These are phyloP conservation scores for Sicyos edulis DNA, from an alignment of 306 rosid genomes.

Conservation along the genomic window DNA sequence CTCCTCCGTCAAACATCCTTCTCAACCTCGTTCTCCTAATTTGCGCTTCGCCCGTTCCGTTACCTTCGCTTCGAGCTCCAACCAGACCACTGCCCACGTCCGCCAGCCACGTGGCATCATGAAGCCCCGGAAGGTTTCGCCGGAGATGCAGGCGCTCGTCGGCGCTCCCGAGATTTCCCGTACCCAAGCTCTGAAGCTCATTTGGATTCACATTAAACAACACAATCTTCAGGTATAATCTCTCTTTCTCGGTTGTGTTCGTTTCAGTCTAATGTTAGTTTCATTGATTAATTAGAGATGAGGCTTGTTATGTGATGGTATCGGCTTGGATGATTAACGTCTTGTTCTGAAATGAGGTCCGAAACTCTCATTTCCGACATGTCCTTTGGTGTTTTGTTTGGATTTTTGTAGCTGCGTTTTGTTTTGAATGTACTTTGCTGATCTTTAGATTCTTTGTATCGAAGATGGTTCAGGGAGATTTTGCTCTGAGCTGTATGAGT, in stretches of 20 bases:
- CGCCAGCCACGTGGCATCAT: constrained; percentile 65
- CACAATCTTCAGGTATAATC: constrained; percentile 80
- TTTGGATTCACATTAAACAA: constrained; percentile 92
- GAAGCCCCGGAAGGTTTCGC: constrained; percentile 68
- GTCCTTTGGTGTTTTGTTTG: neutral
- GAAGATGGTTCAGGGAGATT: neutral
- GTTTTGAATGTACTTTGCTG: neutral
- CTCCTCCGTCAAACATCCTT: constrained; percentile 21
- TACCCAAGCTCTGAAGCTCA: constrained; percentile 77
- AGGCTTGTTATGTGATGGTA: neutral
- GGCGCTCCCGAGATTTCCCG: constrained; percentile 84
- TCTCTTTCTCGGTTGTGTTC: neutral
- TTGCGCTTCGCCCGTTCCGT: constrained; percentile 36
- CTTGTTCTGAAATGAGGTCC: no score
- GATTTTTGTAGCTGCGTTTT: neutral
- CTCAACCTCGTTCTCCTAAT: constrained; percentile 21
- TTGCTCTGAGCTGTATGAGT: neutral
- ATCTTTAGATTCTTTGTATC: neutral
- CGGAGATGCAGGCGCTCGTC: constrained; percentile 78
- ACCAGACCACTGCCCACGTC: constrained; percentile 39
- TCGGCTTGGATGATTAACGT: no score
- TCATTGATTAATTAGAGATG: neutral
- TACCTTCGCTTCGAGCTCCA: constrained; percentile 48
- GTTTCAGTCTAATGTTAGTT: neutral
- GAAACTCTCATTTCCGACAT: neutral